Percentiles rank a stretch among this genome's conserved stretches.
These are phyloP conservation scores for Zostera marina DNA, from an alignment of 116 monocot genomes.

Conservation along the genomic window DNA sequence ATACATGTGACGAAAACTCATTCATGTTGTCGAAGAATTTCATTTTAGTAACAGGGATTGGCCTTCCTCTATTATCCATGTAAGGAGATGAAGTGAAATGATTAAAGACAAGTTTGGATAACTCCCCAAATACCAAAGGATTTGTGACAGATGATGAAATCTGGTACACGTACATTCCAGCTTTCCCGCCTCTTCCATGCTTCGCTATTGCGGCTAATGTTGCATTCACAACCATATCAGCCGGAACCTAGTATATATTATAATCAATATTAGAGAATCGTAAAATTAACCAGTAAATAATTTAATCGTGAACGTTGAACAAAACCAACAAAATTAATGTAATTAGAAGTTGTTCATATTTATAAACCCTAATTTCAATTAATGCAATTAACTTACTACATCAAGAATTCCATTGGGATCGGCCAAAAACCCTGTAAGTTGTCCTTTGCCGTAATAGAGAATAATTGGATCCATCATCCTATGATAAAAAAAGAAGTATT, in stretches of 20 bases:
- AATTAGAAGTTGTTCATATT: no score
- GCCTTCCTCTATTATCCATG: conserved; percentile 38
- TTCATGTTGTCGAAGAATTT: conserved; percentile 41
- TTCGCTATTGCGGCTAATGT: conserved; percentile 66
- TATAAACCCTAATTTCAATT: neutral
- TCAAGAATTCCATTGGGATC: conserved; percentile 69
- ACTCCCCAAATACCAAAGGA: conserved; percentile 45
- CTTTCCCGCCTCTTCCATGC: conserved; percentile 25
- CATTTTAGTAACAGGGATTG: conserved; percentile 35
- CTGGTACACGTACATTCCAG: conserved; percentile 53
- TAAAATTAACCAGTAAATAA: no score
- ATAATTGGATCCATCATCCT: conserved; percentile 95
- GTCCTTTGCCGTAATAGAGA: conserved; percentile 82
- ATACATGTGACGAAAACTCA: conserved; percentile 37
- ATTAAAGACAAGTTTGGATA: conserved; percentile 28
- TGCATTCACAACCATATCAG: conserved; percentile 91
- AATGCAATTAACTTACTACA: conserved; percentile 39
- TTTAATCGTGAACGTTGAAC: no score
- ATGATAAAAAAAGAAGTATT: neutral
- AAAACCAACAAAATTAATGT: neutral
- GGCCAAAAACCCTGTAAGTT: conserved; percentile 60
- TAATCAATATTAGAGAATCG: neutral
- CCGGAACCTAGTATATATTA: conserved; percentile 66
- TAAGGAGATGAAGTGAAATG: conserved; percentile 45
- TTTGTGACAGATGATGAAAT: conserved; percentile 68